Conservation (phyloP, 495 filamentous ascomycete species). For the Penicillium ucsense region DNA sequence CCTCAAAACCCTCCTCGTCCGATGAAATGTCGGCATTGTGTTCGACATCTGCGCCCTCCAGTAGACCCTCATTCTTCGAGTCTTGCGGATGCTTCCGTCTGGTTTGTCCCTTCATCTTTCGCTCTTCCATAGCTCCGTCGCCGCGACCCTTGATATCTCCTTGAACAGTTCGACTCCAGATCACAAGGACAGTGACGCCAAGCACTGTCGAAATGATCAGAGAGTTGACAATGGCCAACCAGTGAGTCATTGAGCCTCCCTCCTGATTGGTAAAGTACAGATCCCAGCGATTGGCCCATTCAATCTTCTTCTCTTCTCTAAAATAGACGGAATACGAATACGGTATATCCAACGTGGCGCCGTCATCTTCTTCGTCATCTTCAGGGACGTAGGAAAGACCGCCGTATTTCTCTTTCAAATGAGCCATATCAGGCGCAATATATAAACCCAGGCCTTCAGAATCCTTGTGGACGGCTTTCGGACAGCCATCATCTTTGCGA, state of each 20-base stretch:
- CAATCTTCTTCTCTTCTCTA: slow-evolving; percentile 70
- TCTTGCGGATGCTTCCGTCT: slow-evolving; percentile 40
- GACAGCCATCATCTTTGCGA: slow-evolving; percentile 54
- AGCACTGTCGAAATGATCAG: slow-evolving; percentile 76
- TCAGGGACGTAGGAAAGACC: slow-evolving; percentile 50
- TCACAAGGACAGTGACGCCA: slow-evolving; percentile 76
- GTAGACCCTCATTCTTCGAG: slow-evolving; percentile 47
- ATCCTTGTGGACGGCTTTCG: slow-evolving; percentile 51
- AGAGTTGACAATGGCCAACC: slow-evolving; percentile 89
- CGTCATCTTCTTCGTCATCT: slow-evolving; percentile 53
- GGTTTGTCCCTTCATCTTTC: slow-evolving; percentile 48
- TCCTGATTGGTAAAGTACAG: slow-evolving; percentile 89
- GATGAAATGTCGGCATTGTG: slow-evolving; percentile 53
- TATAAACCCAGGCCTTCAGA: slow-evolving; percentile 58
- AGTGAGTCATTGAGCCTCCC: slow-evolving; percentile 76
- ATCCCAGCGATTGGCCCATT: slow-evolving; percentile 87
- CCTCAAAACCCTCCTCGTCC: slow-evolving; percentile 73
- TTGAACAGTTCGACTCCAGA: slow-evolving; percentile 72
- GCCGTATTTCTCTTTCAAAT: slow-evolving; percentile 45
- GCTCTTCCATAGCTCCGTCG: slow-evolving; percentile 57
- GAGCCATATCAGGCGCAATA: slow-evolving; percentile 51
- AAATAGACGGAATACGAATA: slow-evolving; percentile 94
- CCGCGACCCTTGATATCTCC: slow-evolving; percentile 68
- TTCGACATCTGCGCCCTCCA: slow-evolving; percentile 53
- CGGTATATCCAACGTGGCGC: slow-evolving; percentile 64